Evolutionary conservation across 768 basidiomycete species (phyloP), one percentile per base, ranked within the genome.

Genomic region (Mycena haematopus): DNA sequence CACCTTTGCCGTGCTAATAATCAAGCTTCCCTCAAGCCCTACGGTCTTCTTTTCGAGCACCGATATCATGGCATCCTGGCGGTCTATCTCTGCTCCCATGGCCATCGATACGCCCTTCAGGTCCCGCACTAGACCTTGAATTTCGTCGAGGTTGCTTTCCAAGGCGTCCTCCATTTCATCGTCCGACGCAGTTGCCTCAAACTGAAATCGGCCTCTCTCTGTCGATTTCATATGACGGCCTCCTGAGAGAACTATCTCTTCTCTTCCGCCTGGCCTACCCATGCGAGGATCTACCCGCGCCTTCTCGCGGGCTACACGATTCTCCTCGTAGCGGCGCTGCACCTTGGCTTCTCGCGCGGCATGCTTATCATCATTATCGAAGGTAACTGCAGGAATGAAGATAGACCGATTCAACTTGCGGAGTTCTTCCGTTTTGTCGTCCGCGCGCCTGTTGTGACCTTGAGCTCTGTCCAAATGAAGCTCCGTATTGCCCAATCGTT

Each of bases 141-240:
- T 85, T 72, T 91, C 88, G 69, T 86, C 82, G 21, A 93, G 77
- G 71, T 92, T 91, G 60, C 82, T 82, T 66, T 92, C 91, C 29
- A 93, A 67, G 74, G 92, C 90, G 65, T 91, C 84, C 74, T 93
- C 91, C 3, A 91, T 65, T 72, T 89, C 89, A 62, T 92, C 89
- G 65, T 93, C 91, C 4, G 84, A 86, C 6, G 76, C 87, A 27
- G 82, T 86, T 36, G 84, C 86, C 67, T 93, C 91, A 68, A 92
- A 91, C 73, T 92, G 90, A 71, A 84, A 92, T 54, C 85, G 79
- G 67, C 81, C 78, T 59, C 86, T 75, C 62, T 84, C 84, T 5
- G 44, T 24, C n/a, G 47, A 50, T 22, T 21, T 25, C 19, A 27
- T 29, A 25, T 44, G 24, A 27, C 49, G 35, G 22, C 61, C 51